Evolutionary conservation across 2,329 filamentous ascomycete genomes (phyloP), one percentile per base, ranked within the genome.

Genomic region (Hirsutella minnesotensis): DNA sequence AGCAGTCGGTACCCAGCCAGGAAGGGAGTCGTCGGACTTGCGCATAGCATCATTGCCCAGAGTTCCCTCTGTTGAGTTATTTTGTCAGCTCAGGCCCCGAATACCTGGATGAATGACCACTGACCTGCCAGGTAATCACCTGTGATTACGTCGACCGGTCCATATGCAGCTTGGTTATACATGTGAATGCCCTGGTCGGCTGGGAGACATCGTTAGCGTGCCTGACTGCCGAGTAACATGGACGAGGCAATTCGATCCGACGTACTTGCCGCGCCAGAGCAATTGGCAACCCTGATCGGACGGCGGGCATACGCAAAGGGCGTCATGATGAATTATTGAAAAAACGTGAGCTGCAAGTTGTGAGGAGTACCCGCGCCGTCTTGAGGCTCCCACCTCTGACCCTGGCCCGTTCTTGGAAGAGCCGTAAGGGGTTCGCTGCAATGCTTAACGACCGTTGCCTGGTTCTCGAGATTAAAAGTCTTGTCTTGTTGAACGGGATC

Each of bases 41-140:
- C 38, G 40, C 16, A 46, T 40, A 12, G 52, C 54, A 21, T 51
- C 49, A 15, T 45, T 47, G 21, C 51, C 56, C 44, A 58, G 49
- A 12, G 53, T 58, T 16, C 50, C 54, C 44, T 59, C 56, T 58
- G 15, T 7, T 5, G 20, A n/a, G n/a, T 16, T 49, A 57, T 12
- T 27, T 27, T n/a, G n/a, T 59, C 30, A 42, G 41, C 4, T 38
- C n/a, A n/a, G 19, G 13, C 44, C 54, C 55, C 16, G 47, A 51
- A 46, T 45, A 22, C 3, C 12, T 21, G 16, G 5, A 16, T 2
- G 9, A 16, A 3, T 9, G 2, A 5, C 19, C 18, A 46, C 54
- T 46, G 49, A 63, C 65, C 66, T 9, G 67, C 65, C 31, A 73
- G 62, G 49, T 71, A 75, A 46, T 75, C 72, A 10, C 71, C 70